Evolutionary conservation across 306 rosid species (phyloP).

Genomic region (Acacia confusa): DNA sequence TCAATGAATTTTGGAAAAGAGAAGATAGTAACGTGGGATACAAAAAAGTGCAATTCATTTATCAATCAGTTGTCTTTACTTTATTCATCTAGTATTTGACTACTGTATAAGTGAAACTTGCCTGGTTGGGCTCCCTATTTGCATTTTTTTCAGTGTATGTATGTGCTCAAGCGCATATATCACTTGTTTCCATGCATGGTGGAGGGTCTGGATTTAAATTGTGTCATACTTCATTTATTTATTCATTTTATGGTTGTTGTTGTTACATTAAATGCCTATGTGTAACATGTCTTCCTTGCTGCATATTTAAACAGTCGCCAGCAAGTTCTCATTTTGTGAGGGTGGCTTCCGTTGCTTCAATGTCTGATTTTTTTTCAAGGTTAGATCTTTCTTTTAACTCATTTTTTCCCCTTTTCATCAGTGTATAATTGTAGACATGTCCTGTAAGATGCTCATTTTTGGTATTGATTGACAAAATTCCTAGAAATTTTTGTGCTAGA

Average conservation of each 20-base stretch:
- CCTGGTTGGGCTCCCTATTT: neutral
- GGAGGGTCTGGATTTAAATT: conserved; percentile 17
- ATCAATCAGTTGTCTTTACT: neutral
- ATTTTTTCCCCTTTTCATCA: neutral
- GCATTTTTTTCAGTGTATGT: neutral
- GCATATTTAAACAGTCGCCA: conserved; percentile 48
- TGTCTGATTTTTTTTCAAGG: conserved; percentile 79
- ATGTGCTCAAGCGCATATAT: neutral
- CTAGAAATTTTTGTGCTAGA: neutral
- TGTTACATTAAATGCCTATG: neutral
- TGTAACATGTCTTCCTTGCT: conserved; percentile 29
- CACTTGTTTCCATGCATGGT: conserved; percentile 10
- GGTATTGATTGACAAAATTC: conserved; percentile 24
- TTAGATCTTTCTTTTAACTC: conserved; percentile 39
- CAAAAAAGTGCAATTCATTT: conserved; percentile 1
- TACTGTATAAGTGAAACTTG: neutral
- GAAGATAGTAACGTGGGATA: neutral
- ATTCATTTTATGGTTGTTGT: conserved; percentile 1
- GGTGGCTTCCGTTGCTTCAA: conserved; percentile 77
- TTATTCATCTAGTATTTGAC: conserved; percentile 3
- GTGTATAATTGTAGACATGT: conserved; percentile 1
- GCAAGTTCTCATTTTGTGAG: conserved; percentile 61
- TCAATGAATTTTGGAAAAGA: neutral
- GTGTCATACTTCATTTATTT: neutral
- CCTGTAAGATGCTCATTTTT: conserved; percentile 13